Evolutionary conservation across 257 asterid species (phyloP).

Genomic region (Schizonepeta tenuifolia): DNA sequence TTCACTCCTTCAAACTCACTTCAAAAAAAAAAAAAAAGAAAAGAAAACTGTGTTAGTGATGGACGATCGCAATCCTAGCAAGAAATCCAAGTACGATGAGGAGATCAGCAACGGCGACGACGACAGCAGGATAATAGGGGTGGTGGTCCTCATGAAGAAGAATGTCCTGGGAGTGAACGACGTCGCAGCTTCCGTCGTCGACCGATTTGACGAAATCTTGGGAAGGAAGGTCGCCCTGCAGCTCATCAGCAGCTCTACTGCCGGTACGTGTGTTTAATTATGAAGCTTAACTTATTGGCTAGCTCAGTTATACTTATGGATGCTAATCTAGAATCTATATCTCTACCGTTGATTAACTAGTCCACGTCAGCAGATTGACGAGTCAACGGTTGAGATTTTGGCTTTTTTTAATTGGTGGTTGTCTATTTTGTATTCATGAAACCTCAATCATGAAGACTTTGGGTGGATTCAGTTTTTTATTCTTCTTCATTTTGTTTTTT

Average conservation of each 20-base stretch:
- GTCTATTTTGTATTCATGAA: background rate
- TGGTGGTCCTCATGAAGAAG: slow-evolving; percentile 71
- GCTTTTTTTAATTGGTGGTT: background rate
- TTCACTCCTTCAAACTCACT: background rate
- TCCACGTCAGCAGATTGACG: background rate
- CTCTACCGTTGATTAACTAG: slow-evolving; percentile 25
- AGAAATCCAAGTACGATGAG: slow-evolving; percentile 40
- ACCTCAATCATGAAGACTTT: background rate
- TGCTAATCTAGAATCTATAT: background rate
- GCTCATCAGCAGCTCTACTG: slow-evolving; percentile 50
- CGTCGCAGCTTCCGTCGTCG: slow-evolving; percentile 46
- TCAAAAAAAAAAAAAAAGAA: too few species aligned
- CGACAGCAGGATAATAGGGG: slow-evolving; percentile 50
- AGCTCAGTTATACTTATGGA: too few species aligned
- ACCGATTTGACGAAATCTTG: slow-evolving; percentile 53
- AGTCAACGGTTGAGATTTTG: slow-evolving; percentile 27
- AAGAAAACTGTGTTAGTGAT: slow-evolving; percentile 12
- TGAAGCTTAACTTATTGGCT: background rate
- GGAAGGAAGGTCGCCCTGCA: slow-evolving; percentile 63
- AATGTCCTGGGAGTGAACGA: slow-evolving; percentile 48
- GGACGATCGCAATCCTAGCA: slow-evolving; percentile 30
- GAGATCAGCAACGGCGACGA: slow-evolving; percentile 1
- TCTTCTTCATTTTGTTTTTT: background rate
- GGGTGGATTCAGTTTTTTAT: background rate
- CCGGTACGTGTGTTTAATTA: background rate